Evolutionary conservation across 495 filamentous ascomycete species (phyloP).

Genomic region (Aspergillus heteromorphus): DNA sequence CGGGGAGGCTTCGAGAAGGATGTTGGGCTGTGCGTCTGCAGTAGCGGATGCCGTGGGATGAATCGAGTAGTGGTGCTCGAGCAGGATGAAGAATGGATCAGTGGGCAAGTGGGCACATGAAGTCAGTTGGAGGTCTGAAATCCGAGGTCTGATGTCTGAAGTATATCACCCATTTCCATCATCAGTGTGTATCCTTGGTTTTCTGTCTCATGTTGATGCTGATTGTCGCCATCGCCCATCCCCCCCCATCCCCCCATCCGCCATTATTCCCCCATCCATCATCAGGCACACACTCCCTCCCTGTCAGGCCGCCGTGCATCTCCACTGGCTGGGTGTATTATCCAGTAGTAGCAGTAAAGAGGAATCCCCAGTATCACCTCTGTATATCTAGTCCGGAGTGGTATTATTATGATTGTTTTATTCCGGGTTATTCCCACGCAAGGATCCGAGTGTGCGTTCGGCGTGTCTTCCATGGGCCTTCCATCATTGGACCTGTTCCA

Average conservation of each 20-base stretch:
- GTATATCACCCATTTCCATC: too few species aligned
- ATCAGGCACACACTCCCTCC: conserved; percentile 11
- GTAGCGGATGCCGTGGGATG: conserved; percentile 13
- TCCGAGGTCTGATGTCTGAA: too few species aligned
- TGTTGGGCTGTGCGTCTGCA: conserved; percentile 23
- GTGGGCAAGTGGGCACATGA: neutral
- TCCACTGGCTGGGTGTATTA: neutral
- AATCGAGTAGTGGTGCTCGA: neutral
- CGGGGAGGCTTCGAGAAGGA: conserved; percentile 23
- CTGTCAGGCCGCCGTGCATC: conserved; percentile 32
- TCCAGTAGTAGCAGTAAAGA: neutral
- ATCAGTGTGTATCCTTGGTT: too few species aligned
- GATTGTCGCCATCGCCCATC: neutral
- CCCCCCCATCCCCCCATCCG: neutral
- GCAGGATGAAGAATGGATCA: conserved; percentile 1
- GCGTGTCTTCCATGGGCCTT: neutral
- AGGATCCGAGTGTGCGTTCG: neutral
- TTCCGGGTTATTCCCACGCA: neutral
- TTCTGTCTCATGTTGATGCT: too few species aligned
- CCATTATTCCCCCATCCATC: neutral
- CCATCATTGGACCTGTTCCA: neutral
- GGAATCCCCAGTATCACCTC: too few species aligned
- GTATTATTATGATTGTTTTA: conserved; percentile 8
- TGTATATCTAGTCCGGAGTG: too few species aligned
- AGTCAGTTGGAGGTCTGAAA: too few species aligned